Percentiles rank a stretch among this genome's conserved stretches.
Conservation (phyloP, 306 rosid genomes). For the Cucurbita moschata region DNA sequence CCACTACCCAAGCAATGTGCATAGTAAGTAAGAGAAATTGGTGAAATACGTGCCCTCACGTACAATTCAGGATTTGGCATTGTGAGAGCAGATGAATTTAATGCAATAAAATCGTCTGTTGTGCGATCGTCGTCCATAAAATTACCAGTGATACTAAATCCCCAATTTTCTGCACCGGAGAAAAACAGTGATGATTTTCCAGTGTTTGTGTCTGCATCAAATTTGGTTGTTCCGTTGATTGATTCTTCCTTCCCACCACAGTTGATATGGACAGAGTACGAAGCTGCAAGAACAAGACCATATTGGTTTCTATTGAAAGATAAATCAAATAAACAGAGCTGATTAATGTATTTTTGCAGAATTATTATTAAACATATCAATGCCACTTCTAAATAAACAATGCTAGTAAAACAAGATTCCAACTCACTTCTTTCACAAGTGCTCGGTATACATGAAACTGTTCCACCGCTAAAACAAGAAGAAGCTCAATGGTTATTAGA, state of each 20-base stretch:
- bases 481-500: neutral
- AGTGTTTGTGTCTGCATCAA: conserved; percentile 23
- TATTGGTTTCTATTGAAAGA: neutral
- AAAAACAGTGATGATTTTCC: conserved; percentile 19
- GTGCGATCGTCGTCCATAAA: conserved; percentile 14
- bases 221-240: conserved; percentile 3
- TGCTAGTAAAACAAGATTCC: neutral
- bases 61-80: conserved; percentile 25
- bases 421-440: neutral
- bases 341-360: neutral
- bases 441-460: conserved; percentile 24
- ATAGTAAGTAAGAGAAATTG: conserved; percentile 32
- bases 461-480: conserved; percentile 17
- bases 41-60: conserved; percentile 47
- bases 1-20: conserved; percentile 20
- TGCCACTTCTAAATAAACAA: neutral
- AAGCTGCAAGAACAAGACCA: conserved; percentile 12
- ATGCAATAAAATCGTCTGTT: neutral
- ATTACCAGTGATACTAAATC: conserved; percentile 35
- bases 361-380: neutral
- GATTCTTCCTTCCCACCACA: conserved; percentile 34
- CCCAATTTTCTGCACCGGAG: conserved; percentile 23
- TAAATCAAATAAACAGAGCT: neutral
- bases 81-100: conserved; percentile 16
- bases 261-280: conserved; percentile 40